These are phyloP conservation scores for Chytriomyces sp. DNA, from an alignment of 192 early-diverging fungal species.

Conservation along the genomic window DNA sequence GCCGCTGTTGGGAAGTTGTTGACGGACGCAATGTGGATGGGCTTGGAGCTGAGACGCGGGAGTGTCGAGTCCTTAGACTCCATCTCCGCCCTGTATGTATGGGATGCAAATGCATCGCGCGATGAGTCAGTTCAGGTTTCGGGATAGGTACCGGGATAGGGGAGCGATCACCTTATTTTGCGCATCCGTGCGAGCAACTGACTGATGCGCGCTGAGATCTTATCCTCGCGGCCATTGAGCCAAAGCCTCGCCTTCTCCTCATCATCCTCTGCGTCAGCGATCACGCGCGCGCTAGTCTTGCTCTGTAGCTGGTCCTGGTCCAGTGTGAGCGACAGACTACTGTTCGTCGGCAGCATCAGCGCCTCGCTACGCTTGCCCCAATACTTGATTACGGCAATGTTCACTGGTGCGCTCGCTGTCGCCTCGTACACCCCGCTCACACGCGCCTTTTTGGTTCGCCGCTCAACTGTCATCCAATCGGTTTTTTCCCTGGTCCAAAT, in stretches of 20 bases:
- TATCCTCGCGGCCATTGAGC: conserved; percentile 93
- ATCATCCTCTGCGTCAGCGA: conserved; percentile 28
- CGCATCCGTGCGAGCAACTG: conserved; percentile 86
- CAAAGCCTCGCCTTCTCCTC: conserved; percentile 81
- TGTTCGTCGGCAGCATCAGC: conserved; percentile 96
- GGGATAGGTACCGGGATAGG: too few species aligned
- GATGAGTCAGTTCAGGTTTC: too few species aligned
- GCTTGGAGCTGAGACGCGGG: conserved; percentile 60
- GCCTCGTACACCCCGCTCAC: conserved; percentile 54
- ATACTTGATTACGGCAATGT: conserved; percentile 99
- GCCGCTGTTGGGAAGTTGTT: conserved; percentile 99
- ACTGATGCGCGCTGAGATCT: conserved; percentile 56
- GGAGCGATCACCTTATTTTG: conserved; percentile 57
- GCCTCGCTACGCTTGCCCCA: conserved; percentile 95
- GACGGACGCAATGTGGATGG: conserved; percentile 85
- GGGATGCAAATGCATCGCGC: too few species aligned
- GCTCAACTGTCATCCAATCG: too few species aligned
- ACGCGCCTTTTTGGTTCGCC: too few species aligned
- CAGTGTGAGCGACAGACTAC: conserved; percentile 94
- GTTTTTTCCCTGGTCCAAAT: too few species aligned
- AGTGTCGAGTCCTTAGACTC: conserved; percentile 40
- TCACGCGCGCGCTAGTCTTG: conserved; percentile 83
- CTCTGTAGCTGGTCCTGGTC: conserved; percentile 95
- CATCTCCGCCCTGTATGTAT: conserved; percentile 58
- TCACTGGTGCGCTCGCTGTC: conserved; percentile 95